Evolutionary conservation across 2,329 filamentous ascomycete species (phyloP), one percentile per base, ranked within the genome.

Genomic region (Simplicillium aogashimaense): DNA sequence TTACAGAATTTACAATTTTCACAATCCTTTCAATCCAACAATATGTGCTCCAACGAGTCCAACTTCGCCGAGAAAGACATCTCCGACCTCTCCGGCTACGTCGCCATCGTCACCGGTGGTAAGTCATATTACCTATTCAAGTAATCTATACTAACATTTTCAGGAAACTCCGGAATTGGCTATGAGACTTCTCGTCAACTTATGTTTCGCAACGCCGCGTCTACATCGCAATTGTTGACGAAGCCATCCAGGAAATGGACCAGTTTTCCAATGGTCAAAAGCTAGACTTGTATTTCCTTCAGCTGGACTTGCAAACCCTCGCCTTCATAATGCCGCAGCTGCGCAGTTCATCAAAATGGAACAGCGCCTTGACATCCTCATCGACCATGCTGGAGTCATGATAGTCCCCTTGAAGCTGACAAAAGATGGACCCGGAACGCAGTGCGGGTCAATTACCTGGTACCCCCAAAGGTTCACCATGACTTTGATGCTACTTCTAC

Each of bases 1-100:
- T 9, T 25, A 25, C 20, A 25, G 6, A 5, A 9, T 25, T 9
- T 6, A 25, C 20, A 25, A 6, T 9, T 25, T 25, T 25, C 9
- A 5, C 20, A 25, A 25, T 25, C 9, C 20, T 25, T 9, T 25
- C 20, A 25, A 25, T 6, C 20, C 20, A 25, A 6, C 20, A 25
- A 5, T 6, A 25, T 25, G 20, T 25, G 20, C 9, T 25, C 20
- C 20, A 25, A 25, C 20, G 6, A 25, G 18, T 49, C 53, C 11
- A 43, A 30, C 9, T 50, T 54, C 29, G 52, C 50, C 3, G 47
- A 49, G 30, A 42, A 90, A 56, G 84, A 95, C 50, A 69, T 94
- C n/a, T 83, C 85, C 0, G 47, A 54, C 12, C 43, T 53, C 9
- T 33, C 41, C 3, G 51, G 43, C 37, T 54, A 55, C 20, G 20